Evolutionary conservation across 2,329 filamentous ascomycete species (phyloP).

Genomic region (Zelopaecilomyces penicillatus): DNA sequence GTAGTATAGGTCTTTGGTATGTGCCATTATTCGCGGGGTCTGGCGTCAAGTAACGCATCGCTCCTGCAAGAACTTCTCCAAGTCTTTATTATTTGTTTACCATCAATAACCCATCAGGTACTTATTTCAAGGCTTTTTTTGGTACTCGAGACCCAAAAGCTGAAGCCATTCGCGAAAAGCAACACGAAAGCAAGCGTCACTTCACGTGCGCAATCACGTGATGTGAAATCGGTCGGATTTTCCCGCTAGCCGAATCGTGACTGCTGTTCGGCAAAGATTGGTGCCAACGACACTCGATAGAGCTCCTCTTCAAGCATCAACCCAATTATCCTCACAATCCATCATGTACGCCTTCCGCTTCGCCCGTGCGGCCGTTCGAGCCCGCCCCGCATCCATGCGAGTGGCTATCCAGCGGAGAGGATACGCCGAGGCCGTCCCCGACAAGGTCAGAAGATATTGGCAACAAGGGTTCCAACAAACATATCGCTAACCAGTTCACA

Average conservation of each 20-base stretch:
- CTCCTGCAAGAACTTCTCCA: too few species aligned
- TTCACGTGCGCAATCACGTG: conserved; percentile 27
- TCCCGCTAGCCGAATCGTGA: conserved; percentile 32
- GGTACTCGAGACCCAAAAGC: too few species aligned
- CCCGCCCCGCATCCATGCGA: conserved; percentile 67
- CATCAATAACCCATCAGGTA: too few species aligned
- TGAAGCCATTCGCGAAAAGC: too few species aligned
- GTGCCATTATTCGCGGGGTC: too few species aligned
- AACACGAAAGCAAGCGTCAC: not conserved
- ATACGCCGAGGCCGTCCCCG: conserved; percentile 80
- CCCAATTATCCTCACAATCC: conserved; percentile 42
- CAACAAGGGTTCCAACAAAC: conserved; percentile 6
- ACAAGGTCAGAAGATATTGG: conserved; percentile 53
- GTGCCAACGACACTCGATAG: conserved; percentile 33
- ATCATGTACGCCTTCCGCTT: conserved; percentile 93
- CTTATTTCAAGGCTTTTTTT: too few species aligned
- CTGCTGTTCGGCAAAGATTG: conserved; percentile 39
- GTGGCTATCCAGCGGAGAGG: conserved; percentile 74
- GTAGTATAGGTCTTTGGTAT: too few species aligned
- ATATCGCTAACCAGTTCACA: conserved; percentile 22
- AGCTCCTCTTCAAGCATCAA: conserved; percentile 36
- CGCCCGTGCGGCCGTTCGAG: conserved; percentile 81
- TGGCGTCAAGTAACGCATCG: too few species aligned
- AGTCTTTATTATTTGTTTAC: too few species aligned
- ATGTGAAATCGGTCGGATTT: conserved; percentile 27